Conservation (phyloP, 352 stramenopile genomes). For the Pythium biforme region DNA sequence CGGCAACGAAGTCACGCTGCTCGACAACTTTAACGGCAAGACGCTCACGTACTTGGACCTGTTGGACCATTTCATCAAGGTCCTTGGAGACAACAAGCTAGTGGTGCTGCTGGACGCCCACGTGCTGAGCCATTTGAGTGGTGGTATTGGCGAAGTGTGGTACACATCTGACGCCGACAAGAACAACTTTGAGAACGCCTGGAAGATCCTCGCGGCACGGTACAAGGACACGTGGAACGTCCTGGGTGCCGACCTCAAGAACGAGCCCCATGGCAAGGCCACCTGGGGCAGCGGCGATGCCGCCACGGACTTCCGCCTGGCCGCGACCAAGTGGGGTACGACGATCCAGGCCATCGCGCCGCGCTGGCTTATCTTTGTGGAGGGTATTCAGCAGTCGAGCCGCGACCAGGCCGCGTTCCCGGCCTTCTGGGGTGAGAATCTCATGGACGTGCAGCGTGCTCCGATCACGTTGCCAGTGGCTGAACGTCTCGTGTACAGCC, state of each 20-base stretch:
- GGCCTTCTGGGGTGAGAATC: constrained; percentile 60
- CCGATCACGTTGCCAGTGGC: too few relatives aligned
- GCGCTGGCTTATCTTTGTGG: constrained; percentile 68
- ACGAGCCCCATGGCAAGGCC: constrained; percentile 67
- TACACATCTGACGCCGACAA: constrained; percentile 50
- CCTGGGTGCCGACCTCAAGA: constrained; percentile 76
- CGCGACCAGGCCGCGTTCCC: constrained; percentile 61
- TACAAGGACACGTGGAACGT: constrained; percentile 70
- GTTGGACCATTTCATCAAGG: too few relatives aligned
- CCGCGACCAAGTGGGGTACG: constrained; percentile 65
- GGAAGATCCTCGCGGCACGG: constrained; percentile 53
- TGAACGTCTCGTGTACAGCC: constrained; percentile 76
- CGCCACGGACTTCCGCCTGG: constrained; percentile 65
- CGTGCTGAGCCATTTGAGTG: too few relatives aligned
- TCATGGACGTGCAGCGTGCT: constrained; percentile 67
- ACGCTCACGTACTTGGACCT: constrained; percentile 48
- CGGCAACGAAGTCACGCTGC: constrained; percentile 49
- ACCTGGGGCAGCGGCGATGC: constrained; percentile 60
- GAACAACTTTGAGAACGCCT: constrained; percentile 53
- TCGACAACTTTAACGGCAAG: constrained; percentile 56
- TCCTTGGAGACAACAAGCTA: too few relatives aligned
- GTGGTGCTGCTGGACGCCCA: constrained; percentile 72
- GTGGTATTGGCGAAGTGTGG: too few relatives aligned
- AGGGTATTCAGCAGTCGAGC: constrained; percentile 64
- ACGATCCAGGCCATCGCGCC: constrained; percentile 58